phyloP scores from a whole-genome alignment of 192 early-diverging fungal genomes.

The Coemansia erecta region DNA sequence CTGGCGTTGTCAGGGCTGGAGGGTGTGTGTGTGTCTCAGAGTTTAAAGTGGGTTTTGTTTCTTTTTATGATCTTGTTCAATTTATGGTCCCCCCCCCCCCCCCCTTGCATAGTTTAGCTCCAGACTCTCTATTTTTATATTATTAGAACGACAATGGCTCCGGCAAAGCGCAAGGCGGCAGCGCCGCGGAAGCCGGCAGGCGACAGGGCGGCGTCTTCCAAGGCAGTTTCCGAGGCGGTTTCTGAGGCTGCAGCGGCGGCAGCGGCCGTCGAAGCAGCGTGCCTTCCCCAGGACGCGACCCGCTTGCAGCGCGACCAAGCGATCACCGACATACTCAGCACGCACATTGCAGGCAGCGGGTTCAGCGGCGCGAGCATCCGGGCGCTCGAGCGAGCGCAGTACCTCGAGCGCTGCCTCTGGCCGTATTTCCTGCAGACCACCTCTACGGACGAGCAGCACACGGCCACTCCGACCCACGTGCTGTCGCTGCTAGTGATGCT shows the following conservation, averaged over 20 bases:
- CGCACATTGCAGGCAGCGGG: not conserved
- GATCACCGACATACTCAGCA: not conserved
- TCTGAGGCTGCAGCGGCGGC: no score
- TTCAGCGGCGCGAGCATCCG: not conserved
- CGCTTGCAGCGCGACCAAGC: not conserved
- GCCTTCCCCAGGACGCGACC: not conserved
- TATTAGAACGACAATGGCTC: not conserved
- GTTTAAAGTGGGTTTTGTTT: constrained; percentile 2
- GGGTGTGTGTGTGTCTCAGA: not conserved
- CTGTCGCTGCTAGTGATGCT: constrained; percentile 81
- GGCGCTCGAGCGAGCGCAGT: constrained; percentile 4
- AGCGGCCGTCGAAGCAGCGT: no score
- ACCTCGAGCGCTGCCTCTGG: not conserved
- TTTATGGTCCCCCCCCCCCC: no score
- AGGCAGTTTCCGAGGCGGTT: no score
- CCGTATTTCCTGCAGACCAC: not conserved
- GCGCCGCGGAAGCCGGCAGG: not conserved
- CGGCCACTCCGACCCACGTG: constrained; percentile 54
- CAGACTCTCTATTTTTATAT: not conserved
- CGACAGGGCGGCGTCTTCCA: no score
- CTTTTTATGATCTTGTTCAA: not conserved
- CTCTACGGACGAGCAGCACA: not conserved
- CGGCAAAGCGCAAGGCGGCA: not conserved
- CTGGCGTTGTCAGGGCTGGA: not conserved
- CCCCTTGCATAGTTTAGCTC: no score